phyloP scores from a whole-genome alignment of 176 grass and related monocot genomes.

The Juncus inflexus region DNA sequence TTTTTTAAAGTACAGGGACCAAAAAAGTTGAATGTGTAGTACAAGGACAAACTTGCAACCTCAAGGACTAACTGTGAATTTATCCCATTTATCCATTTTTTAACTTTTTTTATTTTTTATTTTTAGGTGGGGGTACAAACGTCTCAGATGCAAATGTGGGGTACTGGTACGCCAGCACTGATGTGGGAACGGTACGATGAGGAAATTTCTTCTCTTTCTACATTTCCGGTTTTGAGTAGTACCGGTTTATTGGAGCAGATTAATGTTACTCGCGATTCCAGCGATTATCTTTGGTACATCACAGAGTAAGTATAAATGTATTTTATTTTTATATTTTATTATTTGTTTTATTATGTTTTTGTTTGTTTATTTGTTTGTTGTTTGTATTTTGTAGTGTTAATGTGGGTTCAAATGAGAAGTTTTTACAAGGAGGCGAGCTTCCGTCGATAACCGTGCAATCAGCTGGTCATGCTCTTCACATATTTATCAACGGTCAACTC shows the following conservation, averaged over 20 bases:
- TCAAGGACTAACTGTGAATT: neutral
- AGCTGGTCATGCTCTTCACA: constrained; percentile 83
- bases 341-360: neutral
- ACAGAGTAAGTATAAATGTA: constrained; percentile 45
- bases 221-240: constrained; percentile 49
- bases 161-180: constrained; percentile 52
- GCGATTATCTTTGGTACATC: constrained; percentile 98
- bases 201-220: constrained; percentile 74
- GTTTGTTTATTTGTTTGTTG: constrained; percentile 20
- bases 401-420: constrained; percentile 67
- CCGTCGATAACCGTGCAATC: constrained; percentile 71
- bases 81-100: constrained; percentile 6
- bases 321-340: neutral
- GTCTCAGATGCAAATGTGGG: constrained; percentile 97
- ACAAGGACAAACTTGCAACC: neutral
- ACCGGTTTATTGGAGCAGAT: constrained; percentile 91
- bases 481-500: constrained; percentile 83
- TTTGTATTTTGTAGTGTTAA: constrained; percentile 54
- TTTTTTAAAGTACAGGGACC: too few species aligned
- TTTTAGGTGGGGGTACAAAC: constrained; percentile 91
- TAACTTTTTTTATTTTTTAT: constrained; percentile 20
- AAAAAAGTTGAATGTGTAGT: too few species aligned
- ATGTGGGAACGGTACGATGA: constrained; percentile 94
- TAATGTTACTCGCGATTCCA: constrained; percentile 81
- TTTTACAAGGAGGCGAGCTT: constrained; percentile 59